phyloP scores from a whole-genome alignment of 2,329 filamentous ascomycete genomes.

The Penicillium digitatum region DNA sequence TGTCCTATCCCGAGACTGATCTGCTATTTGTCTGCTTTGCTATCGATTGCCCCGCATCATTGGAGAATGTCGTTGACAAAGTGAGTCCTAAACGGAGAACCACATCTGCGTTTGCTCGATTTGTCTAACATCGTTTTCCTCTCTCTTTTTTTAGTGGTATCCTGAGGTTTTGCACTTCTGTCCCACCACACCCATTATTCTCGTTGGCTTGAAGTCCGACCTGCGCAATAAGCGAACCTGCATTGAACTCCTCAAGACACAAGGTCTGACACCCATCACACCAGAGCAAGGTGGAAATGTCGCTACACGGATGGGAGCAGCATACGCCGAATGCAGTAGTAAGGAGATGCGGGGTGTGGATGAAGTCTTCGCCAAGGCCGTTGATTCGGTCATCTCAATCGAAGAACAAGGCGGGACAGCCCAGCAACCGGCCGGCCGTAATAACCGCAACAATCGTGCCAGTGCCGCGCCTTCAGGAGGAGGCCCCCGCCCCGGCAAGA shows the following conservation, averaged over 20 bases:
- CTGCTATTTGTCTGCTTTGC: conserved; percentile 98
- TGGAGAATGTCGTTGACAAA: conserved; percentile 99
- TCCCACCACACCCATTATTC: conserved; percentile 90
- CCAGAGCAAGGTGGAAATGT: conserved; percentile 83
- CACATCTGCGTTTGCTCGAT: neutral
- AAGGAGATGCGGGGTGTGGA: conserved; percentile 93
- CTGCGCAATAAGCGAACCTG: conserved; percentile 92
- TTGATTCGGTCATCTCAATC: conserved; percentile 82
- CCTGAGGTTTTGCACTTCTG: conserved; percentile 99
- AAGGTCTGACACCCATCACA: conserved; percentile 92
- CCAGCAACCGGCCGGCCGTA: conserved; percentile 14
- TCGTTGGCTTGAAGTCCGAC: conserved; percentile 95
- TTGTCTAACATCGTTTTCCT: conserved; percentile 11
- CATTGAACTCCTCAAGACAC: conserved; percentile 97
- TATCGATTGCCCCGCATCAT: conserved; percentile 95
- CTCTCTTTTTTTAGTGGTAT: conserved; percentile 72
- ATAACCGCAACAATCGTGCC: conserved; percentile 16
- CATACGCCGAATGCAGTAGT: conserved; percentile 97
- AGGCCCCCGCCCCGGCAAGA: conserved; percentile 46
- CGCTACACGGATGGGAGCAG: conserved; percentile 86
- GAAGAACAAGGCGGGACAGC: conserved; percentile 57
- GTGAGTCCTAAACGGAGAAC: conserved; percentile 48
- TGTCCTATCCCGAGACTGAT: conserved; percentile 97
- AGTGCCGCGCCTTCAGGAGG: conserved; percentile 33
- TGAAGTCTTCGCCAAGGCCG: conserved; percentile 90